Percentiles rank a stretch among this genome's conserved stretches.
Evolutionary conservation across 2,329 filamentous ascomycete species (phyloP).

Genomic region (Aspergillus awamori): DNA sequence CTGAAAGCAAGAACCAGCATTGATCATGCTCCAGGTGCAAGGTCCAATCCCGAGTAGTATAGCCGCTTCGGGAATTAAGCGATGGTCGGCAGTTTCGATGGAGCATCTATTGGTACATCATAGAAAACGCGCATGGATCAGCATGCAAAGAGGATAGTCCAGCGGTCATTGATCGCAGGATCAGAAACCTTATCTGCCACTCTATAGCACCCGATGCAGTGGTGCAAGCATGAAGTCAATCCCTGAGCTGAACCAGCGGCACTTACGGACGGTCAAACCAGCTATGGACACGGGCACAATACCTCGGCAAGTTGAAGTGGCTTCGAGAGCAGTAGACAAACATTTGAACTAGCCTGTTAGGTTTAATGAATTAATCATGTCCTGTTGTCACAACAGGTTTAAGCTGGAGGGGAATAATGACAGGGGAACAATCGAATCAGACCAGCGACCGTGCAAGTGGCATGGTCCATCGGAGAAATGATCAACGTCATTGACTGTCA

Average conservation of each 20-base stretch:
- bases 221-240: slow-evolving; percentile 22
- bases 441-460: not conserved
- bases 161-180: not conserved
- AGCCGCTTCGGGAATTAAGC: not conserved
- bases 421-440: not conserved
- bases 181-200: not conserved
- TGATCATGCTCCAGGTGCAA: not conserved
- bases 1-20: not conserved
- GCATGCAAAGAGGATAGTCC: not conserved
- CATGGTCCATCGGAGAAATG: not conserved
- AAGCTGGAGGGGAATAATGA: not conserved
- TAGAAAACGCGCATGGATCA: not conserved
- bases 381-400: not conserved
- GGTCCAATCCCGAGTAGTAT: not conserved
- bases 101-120: not conserved
- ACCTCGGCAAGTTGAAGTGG: not conserved
- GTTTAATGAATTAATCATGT: not conserved
- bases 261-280: not conserved
- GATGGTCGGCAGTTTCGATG: not conserved
- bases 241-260: not conserved
- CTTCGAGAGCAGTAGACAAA: not conserved
- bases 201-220: slow-evolving; percentile 2
- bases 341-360: not conserved
- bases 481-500: slow-evolving; percentile 16
- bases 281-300: not conserved